Evolutionary conservation across 345 rosid species (phyloP).

Genomic region (Abelmoschus esculentus): DNA sequence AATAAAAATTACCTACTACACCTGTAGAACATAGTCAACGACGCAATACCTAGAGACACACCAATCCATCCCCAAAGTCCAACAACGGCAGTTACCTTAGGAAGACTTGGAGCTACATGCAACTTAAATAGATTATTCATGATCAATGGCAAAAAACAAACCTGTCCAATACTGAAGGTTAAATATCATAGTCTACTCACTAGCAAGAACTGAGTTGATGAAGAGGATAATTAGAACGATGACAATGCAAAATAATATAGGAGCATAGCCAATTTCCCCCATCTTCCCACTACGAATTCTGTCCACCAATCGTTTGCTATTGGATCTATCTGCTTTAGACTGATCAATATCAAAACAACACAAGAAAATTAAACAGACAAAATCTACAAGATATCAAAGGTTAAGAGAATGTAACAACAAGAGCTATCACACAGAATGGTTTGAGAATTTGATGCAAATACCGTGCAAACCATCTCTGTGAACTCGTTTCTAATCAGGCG

Average conservation of each 20-base stretch:
- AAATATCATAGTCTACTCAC: slow-evolving; percentile 28
- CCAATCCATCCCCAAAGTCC: slow-evolving; percentile 81
- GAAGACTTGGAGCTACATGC: slow-evolving; percentile 60
- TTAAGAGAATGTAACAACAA: background rate
- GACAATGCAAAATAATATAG: slow-evolving; percentile 48
- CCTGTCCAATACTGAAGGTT: slow-evolving; percentile 2
- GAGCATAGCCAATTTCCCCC: slow-evolving; percentile 63
- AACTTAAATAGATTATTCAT: slow-evolving; percentile 18
- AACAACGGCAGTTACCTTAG: slow-evolving; percentile 75
- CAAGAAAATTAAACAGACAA: background rate
- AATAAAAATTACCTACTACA: slow-evolving; percentile 60
- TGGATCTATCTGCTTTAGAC: background rate
- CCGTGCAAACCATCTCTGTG: background rate
- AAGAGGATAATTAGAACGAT: slow-evolving; percentile 49
- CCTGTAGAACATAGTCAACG: slow-evolving; percentile 57
- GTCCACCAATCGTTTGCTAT: slow-evolving; percentile 19
- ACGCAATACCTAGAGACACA: slow-evolving; percentile 51
- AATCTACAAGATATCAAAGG: background rate
- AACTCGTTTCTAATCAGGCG: background rate
- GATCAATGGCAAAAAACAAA: slow-evolving; percentile 9
- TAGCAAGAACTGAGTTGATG: slow-evolving; percentile 60
- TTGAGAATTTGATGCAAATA: background rate
- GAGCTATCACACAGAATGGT: background rate
- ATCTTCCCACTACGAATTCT: slow-evolving; percentile 46
- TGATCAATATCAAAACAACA: slow-evolving; percentile 1